Conservation (phyloP, 495 filamentous ascomycete species). For the Penicillium soppii region DNA sequence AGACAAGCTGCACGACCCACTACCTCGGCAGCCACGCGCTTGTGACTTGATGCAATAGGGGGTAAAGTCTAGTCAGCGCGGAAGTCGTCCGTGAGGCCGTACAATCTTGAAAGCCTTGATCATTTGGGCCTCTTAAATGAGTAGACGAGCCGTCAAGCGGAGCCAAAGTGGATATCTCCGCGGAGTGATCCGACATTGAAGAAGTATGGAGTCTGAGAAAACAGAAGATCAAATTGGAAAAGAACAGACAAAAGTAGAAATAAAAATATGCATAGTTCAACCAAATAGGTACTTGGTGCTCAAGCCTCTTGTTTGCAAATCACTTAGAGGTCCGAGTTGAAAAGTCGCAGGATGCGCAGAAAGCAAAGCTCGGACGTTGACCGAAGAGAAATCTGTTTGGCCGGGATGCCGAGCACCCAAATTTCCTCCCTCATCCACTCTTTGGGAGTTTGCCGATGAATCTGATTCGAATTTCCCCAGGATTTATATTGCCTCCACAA, state of each 20-base stretch:
- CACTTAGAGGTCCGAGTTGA: not conserved
- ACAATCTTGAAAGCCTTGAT: not conserved
- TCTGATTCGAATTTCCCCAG: conserved; percentile 16
- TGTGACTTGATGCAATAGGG: not conserved
- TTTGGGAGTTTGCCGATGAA: conserved; percentile 1
- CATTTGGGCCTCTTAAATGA: not conserved
- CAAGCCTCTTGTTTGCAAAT: not conserved
- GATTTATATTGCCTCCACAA: conserved; percentile 12
- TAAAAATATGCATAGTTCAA: not conserved
- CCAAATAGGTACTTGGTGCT: not conserved
- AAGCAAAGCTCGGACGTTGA: conserved; percentile 23
- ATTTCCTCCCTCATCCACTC: conserved; percentile 1
- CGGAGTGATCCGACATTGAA: conserved; percentile 16
- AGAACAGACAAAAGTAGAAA: not conserved
- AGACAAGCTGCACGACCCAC: not conserved
- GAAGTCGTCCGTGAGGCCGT: conserved; percentile 20
- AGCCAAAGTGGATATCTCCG: conserved; percentile 16
- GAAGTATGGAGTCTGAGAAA: conserved; percentile 10
- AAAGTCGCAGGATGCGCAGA: not conserved
- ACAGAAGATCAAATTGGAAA: not conserved
- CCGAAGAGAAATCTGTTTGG: conserved; percentile 16
- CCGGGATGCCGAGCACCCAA: conserved; percentile 2
- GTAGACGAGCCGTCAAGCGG: conserved; percentile 12
- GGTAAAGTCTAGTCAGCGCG: conserved; percentile 2
- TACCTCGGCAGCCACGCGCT: not conserved